Base-by-base conservation (phyloP, 176 grass and related monocot species). In the Musa schizocarpa region DNA sequence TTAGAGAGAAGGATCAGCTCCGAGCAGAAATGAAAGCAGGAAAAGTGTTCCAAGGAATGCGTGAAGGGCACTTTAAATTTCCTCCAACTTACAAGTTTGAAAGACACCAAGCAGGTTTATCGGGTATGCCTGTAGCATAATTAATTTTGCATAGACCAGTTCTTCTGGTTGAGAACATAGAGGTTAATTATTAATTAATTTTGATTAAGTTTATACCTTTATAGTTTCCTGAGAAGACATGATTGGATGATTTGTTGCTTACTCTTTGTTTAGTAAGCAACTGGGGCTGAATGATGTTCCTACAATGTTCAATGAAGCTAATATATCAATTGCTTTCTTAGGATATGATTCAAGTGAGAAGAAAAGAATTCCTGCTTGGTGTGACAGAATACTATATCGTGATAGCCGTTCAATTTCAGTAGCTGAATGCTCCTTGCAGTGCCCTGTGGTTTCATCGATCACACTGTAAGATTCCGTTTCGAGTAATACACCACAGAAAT, bases 21-120 rank as follows among this genome's bases (percentile, higher is more conserved):
- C 79, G 89, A 63, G 89, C 79, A 57, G 89, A 96, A 83, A 96
- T 92, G 93, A 90, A 92, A 84, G 83, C 78, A 62, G 93, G 93
- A 67, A 92, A 89, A 73, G 89, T 96, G 19, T 96, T 96, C 86
- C 93, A 96, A 86, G 93, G 93, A 78, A 96, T 96, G 89, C 83
- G 93, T 78, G 93, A 96, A 86, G 93, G 83, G 13, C 83, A 90
- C 29, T 90, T 96, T 83, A 90, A 92, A 85, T 96, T 96, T 82
- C 89, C 93, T 79, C 93, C 93, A 26, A 96, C 93, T 64, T 96
- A 96, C 81, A 96, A 92, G 85, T 96, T 96, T 79, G 88, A 92
- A 78, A 92, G 86, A 69, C 77, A 92, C 17, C 64, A 80, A 63
- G 85, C 87, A 82, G 93, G 93, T 77, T 83, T 96, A 27, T 86